Conservation (phyloP, 2,329 filamentous ascomycete species). For the Alternaria arbusti region DNA sequence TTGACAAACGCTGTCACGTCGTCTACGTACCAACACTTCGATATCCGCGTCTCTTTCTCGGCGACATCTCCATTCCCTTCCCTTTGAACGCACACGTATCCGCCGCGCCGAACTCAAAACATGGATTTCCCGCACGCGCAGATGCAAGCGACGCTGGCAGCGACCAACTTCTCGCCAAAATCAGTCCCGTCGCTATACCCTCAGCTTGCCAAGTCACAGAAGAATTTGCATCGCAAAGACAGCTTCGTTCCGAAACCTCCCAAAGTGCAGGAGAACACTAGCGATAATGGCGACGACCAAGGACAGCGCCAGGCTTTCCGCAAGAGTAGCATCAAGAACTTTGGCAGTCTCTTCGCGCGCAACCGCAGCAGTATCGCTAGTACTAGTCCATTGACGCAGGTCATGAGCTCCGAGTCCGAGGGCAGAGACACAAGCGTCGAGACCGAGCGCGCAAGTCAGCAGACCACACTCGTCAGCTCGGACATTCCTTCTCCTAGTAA, state of each 20-base stretch:
- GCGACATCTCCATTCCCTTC: neutral
- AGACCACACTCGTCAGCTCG: neutral
- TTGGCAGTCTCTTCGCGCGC: slow-evolving; percentile 2
- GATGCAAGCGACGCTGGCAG: slow-evolving; percentile 2
- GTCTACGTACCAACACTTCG: neutral
- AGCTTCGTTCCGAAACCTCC: neutral
- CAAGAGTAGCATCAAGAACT: slow-evolving; percentile 2
- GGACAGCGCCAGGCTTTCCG: neutral
- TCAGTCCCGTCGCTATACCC: slow-evolving; percentile 1
- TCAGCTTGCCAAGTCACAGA: neutral
- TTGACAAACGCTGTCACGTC: neutral
- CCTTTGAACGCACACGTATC: neutral
- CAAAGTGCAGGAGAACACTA: neutral
- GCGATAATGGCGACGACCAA: neutral
- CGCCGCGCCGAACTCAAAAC: neutral
- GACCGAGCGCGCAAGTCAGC: neutral
- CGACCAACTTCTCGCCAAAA: slow-evolving; percentile 5
- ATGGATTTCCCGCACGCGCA: slow-evolving; percentile 11
- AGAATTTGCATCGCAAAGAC: neutral
- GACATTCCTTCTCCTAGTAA: neutral
- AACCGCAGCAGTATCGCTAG: neutral
- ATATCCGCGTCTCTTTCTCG: neutral
- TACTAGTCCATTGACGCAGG: neutral
- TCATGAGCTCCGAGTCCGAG: neutral
- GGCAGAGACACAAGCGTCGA: neutral